phyloP scores from a whole-genome alignment of 73 alveolate genomes.

The Tetrahymena borealis region DNA sequence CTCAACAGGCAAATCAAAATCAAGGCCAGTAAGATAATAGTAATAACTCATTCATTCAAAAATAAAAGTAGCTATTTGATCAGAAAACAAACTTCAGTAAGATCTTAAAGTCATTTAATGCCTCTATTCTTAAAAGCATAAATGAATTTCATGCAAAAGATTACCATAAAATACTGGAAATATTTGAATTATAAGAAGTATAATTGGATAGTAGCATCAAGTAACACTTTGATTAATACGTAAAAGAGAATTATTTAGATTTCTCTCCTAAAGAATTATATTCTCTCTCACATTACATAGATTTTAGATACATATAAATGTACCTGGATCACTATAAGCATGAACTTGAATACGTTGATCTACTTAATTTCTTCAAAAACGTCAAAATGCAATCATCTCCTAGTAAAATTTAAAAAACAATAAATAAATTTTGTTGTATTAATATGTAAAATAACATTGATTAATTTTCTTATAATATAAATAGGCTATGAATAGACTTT shows the following conservation, averaged over 20 bases:
- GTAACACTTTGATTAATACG: background rate
- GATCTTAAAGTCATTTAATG: background rate
- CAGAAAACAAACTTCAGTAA: background rate
- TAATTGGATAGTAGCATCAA: background rate
- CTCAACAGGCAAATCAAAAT: background rate
- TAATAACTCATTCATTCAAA: background rate
- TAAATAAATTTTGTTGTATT: background rate
- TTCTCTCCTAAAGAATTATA: background rate
- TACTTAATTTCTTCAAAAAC: background rate
- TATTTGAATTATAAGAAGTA: background rate
- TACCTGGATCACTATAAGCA: background rate
- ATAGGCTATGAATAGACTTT: background rate
- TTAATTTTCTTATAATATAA: background rate
- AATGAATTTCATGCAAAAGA: background rate
- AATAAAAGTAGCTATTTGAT: background rate
- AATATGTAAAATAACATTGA: background rate
- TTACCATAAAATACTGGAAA: background rate
- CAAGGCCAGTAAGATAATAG: background rate
- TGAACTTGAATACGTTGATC: background rate
- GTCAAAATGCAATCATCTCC: background rate
- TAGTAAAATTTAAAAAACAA: no score
- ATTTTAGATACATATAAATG: background rate
- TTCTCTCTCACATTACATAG: background rate
- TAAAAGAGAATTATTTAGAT: background rate
- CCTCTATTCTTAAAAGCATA: background rate